A percentile compares a stretch with the other conserved stretches of the same genome.
phyloP scores from a whole-genome alignment of 495 filamentous ascomycete genomes.

The Neurospora terricola region DNA sequence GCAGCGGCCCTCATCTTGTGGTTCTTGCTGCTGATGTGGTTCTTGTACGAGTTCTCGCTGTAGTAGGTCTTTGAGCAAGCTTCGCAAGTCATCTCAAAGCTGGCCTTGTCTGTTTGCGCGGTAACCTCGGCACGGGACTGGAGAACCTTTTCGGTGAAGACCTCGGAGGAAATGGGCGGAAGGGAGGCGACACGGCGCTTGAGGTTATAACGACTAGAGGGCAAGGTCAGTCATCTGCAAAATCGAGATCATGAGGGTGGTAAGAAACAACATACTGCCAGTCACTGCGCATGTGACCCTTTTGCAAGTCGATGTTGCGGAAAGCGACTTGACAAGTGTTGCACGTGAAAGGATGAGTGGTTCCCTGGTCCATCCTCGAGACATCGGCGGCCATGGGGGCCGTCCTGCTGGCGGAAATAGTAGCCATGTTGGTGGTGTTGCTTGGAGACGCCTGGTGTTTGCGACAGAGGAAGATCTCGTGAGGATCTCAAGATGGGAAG shows the following conservation, averaged over 20 bases:
- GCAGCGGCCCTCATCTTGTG: constrained; percentile 60
- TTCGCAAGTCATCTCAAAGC: constrained; percentile 74
- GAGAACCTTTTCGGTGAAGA: constrained; percentile 95
- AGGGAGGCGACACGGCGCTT: constrained; percentile 89
- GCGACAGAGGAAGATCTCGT: neutral
- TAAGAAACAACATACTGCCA: constrained; percentile 71
- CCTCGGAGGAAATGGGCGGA: constrained; percentile 83
- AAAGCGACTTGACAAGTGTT: constrained; percentile 97
- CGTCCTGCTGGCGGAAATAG: constrained; percentile 35
- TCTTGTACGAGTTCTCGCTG: constrained; percentile 89
- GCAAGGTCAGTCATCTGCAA: constrained; percentile 2
- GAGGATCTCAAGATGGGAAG: too few species aligned
- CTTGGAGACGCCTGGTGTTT: neutral
- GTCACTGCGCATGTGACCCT: constrained; percentile 91
- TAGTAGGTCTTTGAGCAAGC: constrained; percentile 88
- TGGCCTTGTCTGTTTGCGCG: constrained; percentile 77
- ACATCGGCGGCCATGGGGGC: constrained; percentile 20
- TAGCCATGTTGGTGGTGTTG: constrained; percentile 38
- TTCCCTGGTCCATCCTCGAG: constrained; percentile 24
- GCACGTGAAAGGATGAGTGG: constrained; percentile 86
- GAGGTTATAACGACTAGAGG: constrained; percentile 82
- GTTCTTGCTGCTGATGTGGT: constrained; percentile 86
- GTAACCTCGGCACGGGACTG: constrained; percentile 75
- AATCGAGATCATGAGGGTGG: neutral
- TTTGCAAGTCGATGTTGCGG: constrained; percentile 83